Percentiles rank a stretch among this genome's conserved stretches.
phyloP scores from a whole-genome alignment of 345 rosid genomes.

The Turnera subulata region DNA sequence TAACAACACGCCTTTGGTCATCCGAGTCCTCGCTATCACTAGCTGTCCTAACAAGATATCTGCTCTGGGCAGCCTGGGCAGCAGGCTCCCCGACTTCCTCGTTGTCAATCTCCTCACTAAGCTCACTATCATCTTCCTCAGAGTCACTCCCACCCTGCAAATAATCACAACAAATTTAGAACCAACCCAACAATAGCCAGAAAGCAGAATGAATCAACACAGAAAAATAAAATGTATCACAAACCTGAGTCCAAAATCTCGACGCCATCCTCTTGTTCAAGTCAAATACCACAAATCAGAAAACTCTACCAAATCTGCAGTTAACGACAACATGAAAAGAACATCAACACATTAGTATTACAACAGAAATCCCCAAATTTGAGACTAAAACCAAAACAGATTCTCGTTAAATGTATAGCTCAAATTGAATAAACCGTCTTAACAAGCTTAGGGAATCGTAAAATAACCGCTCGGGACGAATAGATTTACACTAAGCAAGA shows the following conservation, averaged over 20 bases:
- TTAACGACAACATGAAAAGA: no score
- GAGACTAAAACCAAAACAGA: no score
- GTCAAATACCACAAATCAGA: not conserved
- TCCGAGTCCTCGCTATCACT: conserved; percentile 76
- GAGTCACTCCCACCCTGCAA: conserved; percentile 67
- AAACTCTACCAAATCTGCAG: no score
- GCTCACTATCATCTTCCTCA: conserved; percentile 54
- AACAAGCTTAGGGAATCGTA: no score
- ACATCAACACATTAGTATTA: no score
- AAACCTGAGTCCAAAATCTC: conserved; percentile 68
- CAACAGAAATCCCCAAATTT: no score
- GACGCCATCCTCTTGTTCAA: conserved; percentile 46
- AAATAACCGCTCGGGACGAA: no score
- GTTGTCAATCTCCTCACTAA: conserved; percentile 43
- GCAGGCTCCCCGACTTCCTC: conserved; percentile 31
- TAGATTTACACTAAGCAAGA: no score
- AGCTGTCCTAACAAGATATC: conserved; percentile 48
- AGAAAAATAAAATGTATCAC: conserved; percentile 2
- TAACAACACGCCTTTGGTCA: conserved; percentile 61
- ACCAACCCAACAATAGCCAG: not conserved
- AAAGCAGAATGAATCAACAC: not conserved
- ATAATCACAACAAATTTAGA: not conserved
- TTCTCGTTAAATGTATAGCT: no score
- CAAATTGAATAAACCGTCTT: no score
- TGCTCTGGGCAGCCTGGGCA: conserved; percentile 28